Base-by-base conservation (phyloP, 2,329 filamentous ascomycete genomes). In the Penicillium sp. region DNA sequence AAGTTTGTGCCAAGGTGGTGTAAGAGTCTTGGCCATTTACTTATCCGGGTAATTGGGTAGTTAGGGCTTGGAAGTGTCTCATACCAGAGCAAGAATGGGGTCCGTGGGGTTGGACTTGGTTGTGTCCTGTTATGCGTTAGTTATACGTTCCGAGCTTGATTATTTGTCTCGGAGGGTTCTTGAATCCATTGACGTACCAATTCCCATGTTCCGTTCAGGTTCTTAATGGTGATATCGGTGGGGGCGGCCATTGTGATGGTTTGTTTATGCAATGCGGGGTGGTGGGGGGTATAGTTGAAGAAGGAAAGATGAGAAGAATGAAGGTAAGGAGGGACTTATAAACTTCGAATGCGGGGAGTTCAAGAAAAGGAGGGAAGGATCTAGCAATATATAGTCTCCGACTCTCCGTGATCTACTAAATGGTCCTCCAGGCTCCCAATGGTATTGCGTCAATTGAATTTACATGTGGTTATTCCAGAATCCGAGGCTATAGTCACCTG, bases 171-270 rank as follows among this genome's bases (percentile, higher is more conserved):
- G 2, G 58, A 3, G 18, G 11, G 6, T 11, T 35, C 16, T 35
- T 35, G 3, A 19, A 18, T 18, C 18, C 14, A 35, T 1, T 2
- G 3, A 11, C 79, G 60, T 75, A 88, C 86, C 79, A 91, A 80
- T 50, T 76, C 68, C 79, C 84, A 91, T 64, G 78, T 80, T 55
- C 87, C 88, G 61, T 71, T 82, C 60, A 91, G 78, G 74, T 89
- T 78, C 56, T 79, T 78, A 60, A 84, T 78, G 41, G 79, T 88
- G 75, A 85, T 81, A 54, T 78, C 77, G 44, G 79, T 69, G 48
- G 88, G 87, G 53, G 86, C 85, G 57, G 87, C 86, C 87, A 91
- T 91, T 63, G 50, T 79, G 67, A 43, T 51, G 50, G 55, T 47
- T 52, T 38, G 37, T 37, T 27, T 40, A 41, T 34, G 44, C 40